These are phyloP conservation scores for Didymella lethalis DNA, from an alignment of 2,329 filamentous ascomycete species.

Conservation along the genomic window DNA sequence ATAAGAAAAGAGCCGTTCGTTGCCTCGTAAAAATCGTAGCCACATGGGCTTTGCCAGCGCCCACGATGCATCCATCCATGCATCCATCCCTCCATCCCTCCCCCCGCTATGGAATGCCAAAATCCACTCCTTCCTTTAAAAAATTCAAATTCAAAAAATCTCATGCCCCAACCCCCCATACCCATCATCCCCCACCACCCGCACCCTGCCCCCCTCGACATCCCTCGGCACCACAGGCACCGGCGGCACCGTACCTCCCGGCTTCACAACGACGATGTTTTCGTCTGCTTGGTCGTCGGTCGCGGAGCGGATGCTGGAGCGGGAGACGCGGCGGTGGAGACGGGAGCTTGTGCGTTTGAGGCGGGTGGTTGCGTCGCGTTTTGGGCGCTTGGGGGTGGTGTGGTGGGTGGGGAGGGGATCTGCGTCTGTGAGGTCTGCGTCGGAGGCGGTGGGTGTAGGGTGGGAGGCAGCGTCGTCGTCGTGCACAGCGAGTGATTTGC, in stretches of 20 bases:
- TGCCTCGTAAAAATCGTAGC: not conserved
- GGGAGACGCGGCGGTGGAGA: conserved; percentile 13
- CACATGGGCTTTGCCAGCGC: not conserved
- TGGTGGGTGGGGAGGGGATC: conserved; percentile 15
- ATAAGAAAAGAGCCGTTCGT: not conserved
- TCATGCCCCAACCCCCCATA: conserved; percentile 47
- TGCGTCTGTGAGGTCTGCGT: conserved; percentile 21
- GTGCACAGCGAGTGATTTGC: conserved; percentile 43
- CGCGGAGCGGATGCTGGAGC: not conserved
- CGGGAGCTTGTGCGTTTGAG: conserved; percentile 24
- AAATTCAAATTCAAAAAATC: conserved; percentile 38
- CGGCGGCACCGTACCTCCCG: conserved; percentile 43
- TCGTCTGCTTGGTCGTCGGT: conserved; percentile 9
- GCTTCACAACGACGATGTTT: conserved; percentile 37
- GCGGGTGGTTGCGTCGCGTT: conserved; percentile 25
- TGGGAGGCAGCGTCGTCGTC: conserved; percentile 18
- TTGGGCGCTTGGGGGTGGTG: conserved; percentile 27
- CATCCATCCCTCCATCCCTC: too few species aligned
- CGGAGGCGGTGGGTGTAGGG: not conserved
- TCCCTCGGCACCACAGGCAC: conserved; percentile 39
- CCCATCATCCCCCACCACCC: conserved; percentile 34
- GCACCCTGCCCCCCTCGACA: conserved; percentile 30
- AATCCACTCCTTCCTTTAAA: not conserved
- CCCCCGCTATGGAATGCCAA: too few species aligned
- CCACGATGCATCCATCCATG: not conserved